A percentile compares a stretch with the other conserved stretches of the same genome.
Conservation (phyloP, 257 asterid genomes). For the Ocimum tenuiflorum region DNA sequence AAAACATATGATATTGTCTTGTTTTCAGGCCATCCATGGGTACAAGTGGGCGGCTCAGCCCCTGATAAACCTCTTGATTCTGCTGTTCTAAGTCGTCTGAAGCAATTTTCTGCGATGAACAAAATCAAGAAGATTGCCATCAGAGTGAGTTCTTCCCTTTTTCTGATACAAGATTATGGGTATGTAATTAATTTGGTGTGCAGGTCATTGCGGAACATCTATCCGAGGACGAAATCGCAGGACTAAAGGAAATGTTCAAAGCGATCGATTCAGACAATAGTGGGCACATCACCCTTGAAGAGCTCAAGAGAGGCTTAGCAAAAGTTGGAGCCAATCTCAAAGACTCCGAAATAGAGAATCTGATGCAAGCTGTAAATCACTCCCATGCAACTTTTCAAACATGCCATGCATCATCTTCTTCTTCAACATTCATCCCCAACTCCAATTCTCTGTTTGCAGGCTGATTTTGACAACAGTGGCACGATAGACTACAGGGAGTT, state of each 20-base stretch:
- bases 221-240: conserved; percentile 88
- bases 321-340: conserved; percentile 74
- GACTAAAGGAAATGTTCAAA: conserved; percentile 73
- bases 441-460: conserved; percentile 33
- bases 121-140: conserved; percentile 66
- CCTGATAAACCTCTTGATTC: conserved; percentile 72
- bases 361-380: conserved; percentile 65
- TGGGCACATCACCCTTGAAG: conserved; percentile 80
- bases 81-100: conserved; percentile 56
- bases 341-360: conserved; percentile 66
- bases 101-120: conserved; percentile 65
- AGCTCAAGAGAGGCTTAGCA: conserved; percentile 64
- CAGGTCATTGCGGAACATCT: conserved; percentile 83
- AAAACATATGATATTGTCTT: neutral
- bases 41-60: conserved; percentile 50
- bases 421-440: too few species aligned
- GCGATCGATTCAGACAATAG: conserved; percentile 76
- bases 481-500: conserved; percentile 85
- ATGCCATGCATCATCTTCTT: too few species aligned
- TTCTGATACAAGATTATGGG: neutral
- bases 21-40: conserved; percentile 71
- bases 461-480: conserved; percentile 83
- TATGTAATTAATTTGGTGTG: neutral
- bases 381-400: too few species aligned
- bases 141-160: conserved; percentile 34